These are phyloP conservation scores for Dittrichia graveolens DNA, from an alignment of 129 eudicot genomes.

Conservation along the genomic window DNA sequence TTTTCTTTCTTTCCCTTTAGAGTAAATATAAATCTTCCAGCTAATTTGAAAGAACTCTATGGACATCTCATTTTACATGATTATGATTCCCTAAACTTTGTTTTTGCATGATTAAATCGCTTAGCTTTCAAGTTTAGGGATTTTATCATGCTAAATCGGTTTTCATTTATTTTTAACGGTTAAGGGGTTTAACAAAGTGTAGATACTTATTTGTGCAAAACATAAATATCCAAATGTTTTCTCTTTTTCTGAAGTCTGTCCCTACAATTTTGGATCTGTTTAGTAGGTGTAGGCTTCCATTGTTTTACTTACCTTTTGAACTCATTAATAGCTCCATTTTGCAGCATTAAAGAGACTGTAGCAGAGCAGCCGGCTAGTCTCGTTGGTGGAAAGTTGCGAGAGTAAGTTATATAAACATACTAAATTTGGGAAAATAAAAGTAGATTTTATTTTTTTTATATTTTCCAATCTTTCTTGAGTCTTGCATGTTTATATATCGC, in stretches of 20 bases:
- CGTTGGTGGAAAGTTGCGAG: constrained; percentile 88
- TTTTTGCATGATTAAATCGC: background rate
- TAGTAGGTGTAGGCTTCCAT: background rate
- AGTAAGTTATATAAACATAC: constrained; percentile 55
- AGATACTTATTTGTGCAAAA: background rate
- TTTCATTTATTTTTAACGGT: too few relatives aligned
- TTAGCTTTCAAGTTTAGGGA: background rate
- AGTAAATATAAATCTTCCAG: constrained; percentile 3
- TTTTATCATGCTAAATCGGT: background rate
- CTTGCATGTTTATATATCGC: constrained; percentile 6
- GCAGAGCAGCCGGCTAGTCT: constrained; percentile 81
- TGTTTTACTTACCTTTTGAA: background rate
- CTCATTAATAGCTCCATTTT: constrained; percentile 34
- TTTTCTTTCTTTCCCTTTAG: background rate
- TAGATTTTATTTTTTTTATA: constrained; percentile 3
- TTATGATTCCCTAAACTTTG: too few relatives aligned
- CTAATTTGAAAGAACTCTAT: background rate
- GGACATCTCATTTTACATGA: background rate
- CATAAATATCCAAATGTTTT: background rate
- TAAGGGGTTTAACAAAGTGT: background rate
- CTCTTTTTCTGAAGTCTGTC: background rate
- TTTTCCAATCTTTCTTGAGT: constrained; percentile 14
- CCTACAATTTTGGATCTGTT: background rate
- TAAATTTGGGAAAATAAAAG: constrained; percentile 11
- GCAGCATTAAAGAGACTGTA: constrained; percentile 86